Conservation (phyloP, 1,284 basidiomycete species). For the Pisolithus thermaeus region DNA sequence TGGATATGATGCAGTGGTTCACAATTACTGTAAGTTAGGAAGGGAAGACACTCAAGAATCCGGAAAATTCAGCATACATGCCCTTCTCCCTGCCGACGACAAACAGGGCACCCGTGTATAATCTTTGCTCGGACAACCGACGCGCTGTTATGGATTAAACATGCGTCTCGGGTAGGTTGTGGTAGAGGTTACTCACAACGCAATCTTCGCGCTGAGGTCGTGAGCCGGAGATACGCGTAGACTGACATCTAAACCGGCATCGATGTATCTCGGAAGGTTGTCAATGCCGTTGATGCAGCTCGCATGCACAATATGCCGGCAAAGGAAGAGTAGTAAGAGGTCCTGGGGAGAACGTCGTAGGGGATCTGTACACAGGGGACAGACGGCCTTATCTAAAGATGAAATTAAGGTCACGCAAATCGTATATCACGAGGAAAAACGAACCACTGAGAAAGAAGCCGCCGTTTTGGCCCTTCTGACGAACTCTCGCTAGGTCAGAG, state of each 20-base stretch:
- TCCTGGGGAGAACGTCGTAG: slow-evolving; percentile 56
- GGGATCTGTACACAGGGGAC: slow-evolving; percentile 59
- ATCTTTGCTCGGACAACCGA: slow-evolving; percentile 65
- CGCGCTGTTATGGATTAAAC: slow-evolving; percentile 39
- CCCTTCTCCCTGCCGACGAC: slow-evolving; percentile 54
- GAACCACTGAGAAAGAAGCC: slow-evolving; percentile 72
- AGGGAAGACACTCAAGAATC: no score
- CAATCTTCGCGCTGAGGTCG: slow-evolving; percentile 62
- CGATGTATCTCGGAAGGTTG: slow-evolving; percentile 46
- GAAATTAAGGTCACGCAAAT: background rate
- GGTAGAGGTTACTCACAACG: slow-evolving; percentile 52
- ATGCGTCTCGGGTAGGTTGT: background rate
- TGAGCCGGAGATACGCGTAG: slow-evolving; percentile 34
- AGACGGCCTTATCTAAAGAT: slow-evolving; percentile 49
- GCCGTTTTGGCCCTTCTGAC: slow-evolving; percentile 71
- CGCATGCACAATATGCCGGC: slow-evolving; percentile 82
- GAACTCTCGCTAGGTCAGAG: slow-evolving; percentile 58
- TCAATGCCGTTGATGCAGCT: slow-evolving; percentile 57
- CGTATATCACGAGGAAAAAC: slow-evolving; percentile 19
- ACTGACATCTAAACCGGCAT: slow-evolving; percentile 33
- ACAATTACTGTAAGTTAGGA: no score
- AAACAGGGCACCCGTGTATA: slow-evolving; percentile 69
- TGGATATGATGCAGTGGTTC: no score
- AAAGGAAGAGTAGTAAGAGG: slow-evolving; percentile 73
- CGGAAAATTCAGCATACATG: background rate